Percentiles rank a stretch among this genome's conserved stretches.
These are phyloP conservation scores for Xenoacremonium recifei DNA, from an alignment of 2,329 filamentous ascomycete species.

Conservation along the genomic window DNA sequence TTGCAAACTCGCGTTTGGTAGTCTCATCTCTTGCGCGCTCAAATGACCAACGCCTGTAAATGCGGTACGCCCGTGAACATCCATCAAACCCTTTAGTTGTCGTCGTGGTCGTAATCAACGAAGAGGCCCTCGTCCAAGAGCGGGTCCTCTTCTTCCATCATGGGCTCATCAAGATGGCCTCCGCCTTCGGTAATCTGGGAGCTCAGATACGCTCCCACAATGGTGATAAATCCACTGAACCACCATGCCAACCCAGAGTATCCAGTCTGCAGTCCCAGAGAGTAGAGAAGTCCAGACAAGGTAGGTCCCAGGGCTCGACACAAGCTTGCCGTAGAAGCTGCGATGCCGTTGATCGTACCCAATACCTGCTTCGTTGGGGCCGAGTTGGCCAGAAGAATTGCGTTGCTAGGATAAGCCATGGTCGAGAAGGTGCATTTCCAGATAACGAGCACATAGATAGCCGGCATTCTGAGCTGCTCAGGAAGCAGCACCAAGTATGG, in stretches of 20 bases:
- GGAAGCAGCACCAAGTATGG: constrained; percentile 89
- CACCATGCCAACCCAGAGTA: constrained; percentile 94
- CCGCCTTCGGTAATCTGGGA: constrained; percentile 70
- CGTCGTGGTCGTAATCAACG: constrained; percentile 31
- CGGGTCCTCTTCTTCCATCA: constrained; percentile 39
- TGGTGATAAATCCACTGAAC: constrained; percentile 75
- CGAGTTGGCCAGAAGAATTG: constrained; percentile 85
- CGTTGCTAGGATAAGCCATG: constrained; percentile 86
- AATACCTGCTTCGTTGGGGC: constrained; percentile 81
- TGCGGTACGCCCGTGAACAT: constrained; percentile 6
- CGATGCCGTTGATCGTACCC: constrained; percentile 89
- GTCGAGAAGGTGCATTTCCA: constrained; percentile 94
- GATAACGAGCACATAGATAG: constrained; percentile 74
- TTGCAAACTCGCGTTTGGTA: constrained; percentile 21
- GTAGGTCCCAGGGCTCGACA: constrained; percentile 87
- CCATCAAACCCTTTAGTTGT: constrained; percentile 29
- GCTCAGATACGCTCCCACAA: constrained; percentile 72
- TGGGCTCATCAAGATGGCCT: constrained; percentile 40
- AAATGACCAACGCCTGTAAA: constrained; percentile 21
- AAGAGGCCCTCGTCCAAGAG: constrained; percentile 30
- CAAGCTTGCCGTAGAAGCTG: constrained; percentile 85
- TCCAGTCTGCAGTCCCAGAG: constrained; percentile 73
- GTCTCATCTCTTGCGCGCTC: constrained; percentile 11
- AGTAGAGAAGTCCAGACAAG: constrained; percentile 81
- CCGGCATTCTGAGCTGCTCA: constrained; percentile 64